phyloP scores from a whole-genome alignment of 345 rosid genomes.

The Eucalyptus caleyi region DNA sequence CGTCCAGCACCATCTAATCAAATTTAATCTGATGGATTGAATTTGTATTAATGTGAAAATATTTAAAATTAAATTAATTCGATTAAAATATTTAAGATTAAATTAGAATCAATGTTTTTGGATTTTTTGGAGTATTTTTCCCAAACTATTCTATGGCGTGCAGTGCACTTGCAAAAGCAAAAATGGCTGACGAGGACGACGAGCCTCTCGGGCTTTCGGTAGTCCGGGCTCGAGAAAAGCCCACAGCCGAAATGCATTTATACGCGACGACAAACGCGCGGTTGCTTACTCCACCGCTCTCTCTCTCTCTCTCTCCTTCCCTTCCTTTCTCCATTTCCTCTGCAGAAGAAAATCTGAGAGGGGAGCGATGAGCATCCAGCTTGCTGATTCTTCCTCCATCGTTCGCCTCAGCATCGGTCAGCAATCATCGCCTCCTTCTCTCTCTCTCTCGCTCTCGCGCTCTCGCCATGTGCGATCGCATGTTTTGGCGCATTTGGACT shows the following conservation, averaged over 20 bases:
- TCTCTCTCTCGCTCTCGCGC: neutral
- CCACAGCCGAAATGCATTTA: neutral
- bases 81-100: too few relatives aligned
- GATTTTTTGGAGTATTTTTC: too few relatives aligned
- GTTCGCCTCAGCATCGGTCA: slow-evolving; percentile 79
- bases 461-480: neutral
- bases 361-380: neutral
- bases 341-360: neutral
- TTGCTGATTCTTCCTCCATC: slow-evolving; percentile 19
- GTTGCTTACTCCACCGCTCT: too few relatives aligned
- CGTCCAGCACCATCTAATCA: fast-evolving
- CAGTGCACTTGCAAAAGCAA: neutral
- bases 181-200: neutral
- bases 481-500: neutral
- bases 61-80: too few relatives aligned
- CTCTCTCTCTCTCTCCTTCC: neutral
- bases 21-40: fast-evolving
- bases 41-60: too few relatives aligned
- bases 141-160: neutral
- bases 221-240: neutral
- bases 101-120: fast-evolving
- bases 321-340: neutral
- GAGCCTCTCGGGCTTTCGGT: neutral
- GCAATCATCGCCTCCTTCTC: neutral
- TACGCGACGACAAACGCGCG: neutral